Evolutionary conservation across 345 rosid genomes (phyloP).

Genomic region (Pugionium cornutum): DNA sequence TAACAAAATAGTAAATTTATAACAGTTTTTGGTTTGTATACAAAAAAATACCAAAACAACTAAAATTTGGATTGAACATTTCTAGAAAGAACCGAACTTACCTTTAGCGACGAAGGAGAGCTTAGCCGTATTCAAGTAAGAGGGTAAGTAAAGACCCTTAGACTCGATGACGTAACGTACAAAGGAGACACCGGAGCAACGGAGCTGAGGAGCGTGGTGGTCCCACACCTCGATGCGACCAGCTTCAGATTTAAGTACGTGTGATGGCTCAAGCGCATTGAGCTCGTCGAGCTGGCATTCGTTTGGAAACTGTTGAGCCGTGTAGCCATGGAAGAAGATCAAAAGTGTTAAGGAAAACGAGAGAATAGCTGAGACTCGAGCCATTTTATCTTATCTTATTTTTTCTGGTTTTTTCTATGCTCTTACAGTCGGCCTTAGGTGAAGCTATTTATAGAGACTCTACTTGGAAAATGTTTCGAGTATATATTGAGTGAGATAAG

Average conservation of each 20-base stretch:
- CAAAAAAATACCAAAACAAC: background rate
- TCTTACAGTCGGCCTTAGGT: background rate
- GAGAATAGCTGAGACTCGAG: slow-evolving; percentile 39
- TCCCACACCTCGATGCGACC: slow-evolving; percentile 62
- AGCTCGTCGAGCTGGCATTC: slow-evolving; percentile 59
- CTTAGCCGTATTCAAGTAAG: slow-evolving; percentile 49
- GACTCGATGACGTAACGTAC: no score
- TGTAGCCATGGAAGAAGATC: slow-evolving; percentile 46
- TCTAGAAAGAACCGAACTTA: slow-evolving; percentile 13
- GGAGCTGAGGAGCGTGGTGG: slow-evolving; percentile 46
- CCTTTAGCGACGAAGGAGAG: slow-evolving; percentile 58
- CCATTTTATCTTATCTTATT: slow-evolving; percentile 28
- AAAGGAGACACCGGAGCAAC: no score
- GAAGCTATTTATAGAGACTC: slow-evolving; percentile 29
- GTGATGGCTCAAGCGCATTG: slow-evolving; percentile 38
- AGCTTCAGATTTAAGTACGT: slow-evolving; percentile 44
- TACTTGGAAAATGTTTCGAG: background rate
- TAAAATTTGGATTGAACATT: no score
- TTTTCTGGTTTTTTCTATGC: slow-evolving; percentile 16
- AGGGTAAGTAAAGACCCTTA: no score
- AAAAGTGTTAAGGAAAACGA: slow-evolving; percentile 45
- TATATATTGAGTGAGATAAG: slow-evolving; percentile 17
- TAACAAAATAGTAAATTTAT: no score
- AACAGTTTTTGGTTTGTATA: background rate
- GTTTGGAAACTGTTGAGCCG: slow-evolving; percentile 15